These are phyloP conservation scores for Suillus sp. DNA, from an alignment of 768 basidiomycete species.

Conservation along the genomic window DNA sequence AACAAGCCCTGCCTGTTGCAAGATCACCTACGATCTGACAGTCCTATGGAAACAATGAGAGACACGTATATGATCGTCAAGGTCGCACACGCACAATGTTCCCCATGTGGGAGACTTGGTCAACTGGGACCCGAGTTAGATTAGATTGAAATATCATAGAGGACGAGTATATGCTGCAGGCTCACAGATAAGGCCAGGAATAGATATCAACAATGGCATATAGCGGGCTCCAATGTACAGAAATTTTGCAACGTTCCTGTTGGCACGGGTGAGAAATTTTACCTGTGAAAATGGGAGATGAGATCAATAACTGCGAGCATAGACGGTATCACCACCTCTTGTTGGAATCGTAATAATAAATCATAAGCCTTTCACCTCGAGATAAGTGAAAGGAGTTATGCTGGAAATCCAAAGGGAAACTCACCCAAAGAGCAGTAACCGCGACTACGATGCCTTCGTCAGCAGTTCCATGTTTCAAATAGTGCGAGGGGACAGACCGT, in stretches of 20 bases:
- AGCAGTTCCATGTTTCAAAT: not conserved
- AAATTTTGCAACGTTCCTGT: not conserved
- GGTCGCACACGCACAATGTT: not conserved
- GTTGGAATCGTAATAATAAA: conserved; percentile 3
- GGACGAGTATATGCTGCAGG: not conserved
- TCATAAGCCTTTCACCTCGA: not conserved
- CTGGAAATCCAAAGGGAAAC: not conserved
- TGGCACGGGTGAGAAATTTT: not conserved
- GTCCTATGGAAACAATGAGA: not conserved
- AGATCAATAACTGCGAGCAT: not conserved
- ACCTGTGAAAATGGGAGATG: not conserved
- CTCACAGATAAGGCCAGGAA: not conserved
- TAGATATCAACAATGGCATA: not conserved
- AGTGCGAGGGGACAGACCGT: not conserved
- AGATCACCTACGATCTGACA: not conserved
- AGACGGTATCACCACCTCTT: not conserved
- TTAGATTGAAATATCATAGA: not conserved
- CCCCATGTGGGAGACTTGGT: not conserved
- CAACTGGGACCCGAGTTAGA: not conserved
- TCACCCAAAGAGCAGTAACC: not conserved
- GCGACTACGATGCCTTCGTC: not conserved
- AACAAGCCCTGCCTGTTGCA: not conserved
- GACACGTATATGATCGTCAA: not conserved
- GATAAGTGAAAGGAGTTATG: not conserved
- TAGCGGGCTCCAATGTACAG: conserved; percentile 1